A percentile compares a stretch with the other conserved stretches of the same genome.
Conservation (phyloP, 768 basidiomycete species). For the Cyclocybe aegerita region DNA sequence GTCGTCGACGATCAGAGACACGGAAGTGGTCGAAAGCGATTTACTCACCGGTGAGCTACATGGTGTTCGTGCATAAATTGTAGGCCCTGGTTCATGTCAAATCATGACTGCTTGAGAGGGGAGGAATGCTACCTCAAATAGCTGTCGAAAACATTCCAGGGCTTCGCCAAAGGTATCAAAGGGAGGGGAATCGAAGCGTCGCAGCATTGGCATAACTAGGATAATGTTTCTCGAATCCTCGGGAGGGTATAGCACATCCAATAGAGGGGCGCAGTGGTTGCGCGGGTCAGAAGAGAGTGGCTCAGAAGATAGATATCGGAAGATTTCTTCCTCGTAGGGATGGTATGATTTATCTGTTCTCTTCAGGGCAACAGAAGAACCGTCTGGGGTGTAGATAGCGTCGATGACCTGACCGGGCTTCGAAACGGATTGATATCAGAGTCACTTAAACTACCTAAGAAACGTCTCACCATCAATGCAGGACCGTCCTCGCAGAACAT, state of each 20-base stretch:
- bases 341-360: constrained; percentile 3
- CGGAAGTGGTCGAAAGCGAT: not conserved
- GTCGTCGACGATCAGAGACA: not conserved
- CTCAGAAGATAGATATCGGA: constrained; percentile 18
- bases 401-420: constrained; percentile 5
- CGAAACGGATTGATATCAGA: not conserved
- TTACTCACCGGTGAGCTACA: constrained; percentile 35
- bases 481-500: not conserved
- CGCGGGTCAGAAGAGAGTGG: constrained; percentile 17
- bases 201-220: constrained; percentile 32
- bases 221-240: constrained; percentile 19
- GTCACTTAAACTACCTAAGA: not conserved
- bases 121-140: constrained; percentile 29
- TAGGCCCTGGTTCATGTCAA: constrained; percentile 9
- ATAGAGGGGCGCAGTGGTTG: constrained; percentile 31
- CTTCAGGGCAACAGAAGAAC: constrained; percentile 11
- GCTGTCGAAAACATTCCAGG: constrained; percentile 28
- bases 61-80: constrained; percentile 35
- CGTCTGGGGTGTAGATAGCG: constrained; percentile 3
- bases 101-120: not conserved
- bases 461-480: not conserved
- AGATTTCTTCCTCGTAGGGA: constrained; percentile 25
- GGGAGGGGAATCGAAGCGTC: constrained; percentile 22
- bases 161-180: constrained; percentile 36
- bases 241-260: constrained; percentile 16